These are phyloP conservation scores for Cercophora newfieldiana DNA, from an alignment of 495 filamentous ascomycete genomes.

Conservation along the genomic window DNA sequence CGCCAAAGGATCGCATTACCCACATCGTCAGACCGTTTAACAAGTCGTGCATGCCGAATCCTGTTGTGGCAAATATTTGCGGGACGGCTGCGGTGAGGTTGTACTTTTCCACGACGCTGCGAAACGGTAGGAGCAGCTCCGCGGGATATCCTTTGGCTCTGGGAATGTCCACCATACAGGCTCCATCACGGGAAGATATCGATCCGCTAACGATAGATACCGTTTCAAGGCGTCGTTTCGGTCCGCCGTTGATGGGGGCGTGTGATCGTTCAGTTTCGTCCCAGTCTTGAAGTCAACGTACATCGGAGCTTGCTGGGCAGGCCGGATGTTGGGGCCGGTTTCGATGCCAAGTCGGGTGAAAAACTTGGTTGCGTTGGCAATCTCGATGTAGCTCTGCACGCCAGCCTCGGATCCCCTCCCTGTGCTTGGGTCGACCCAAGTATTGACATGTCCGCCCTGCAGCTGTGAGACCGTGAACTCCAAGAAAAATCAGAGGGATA, in stretches of 20 bases:
- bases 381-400: slow-evolving; percentile 43
- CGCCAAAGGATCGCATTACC: slow-evolving; percentile 41
- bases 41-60: slow-evolving; percentile 41
- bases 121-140: slow-evolving; percentile 48
- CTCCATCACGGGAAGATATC: slow-evolving; percentile 37
- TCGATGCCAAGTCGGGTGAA: slow-evolving; percentile 46
- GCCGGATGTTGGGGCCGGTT: slow-evolving; percentile 25
- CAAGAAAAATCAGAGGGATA: slow-evolving; percentile 3
- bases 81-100: slow-evolving; percentile 38
- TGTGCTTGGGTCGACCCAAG: slow-evolving; percentile 38
- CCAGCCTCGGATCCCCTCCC: slow-evolving; percentile 41
- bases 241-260: slow-evolving; percentile 18
- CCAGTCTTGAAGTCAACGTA: slow-evolving; percentile 47
- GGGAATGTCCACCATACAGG: slow-evolving; percentile 45
- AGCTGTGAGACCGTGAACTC: slow-evolving; percentile 7
- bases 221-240: slow-evolving; percentile 35
- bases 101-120: slow-evolving; percentile 46
- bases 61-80: slow-evolving; percentile 36
- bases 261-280: slow-evolving; percentile 24
- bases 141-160: slow-evolving; percentile 36
- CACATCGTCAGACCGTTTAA: slow-evolving; percentile 40
- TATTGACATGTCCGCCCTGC: slow-evolving; percentile 47
- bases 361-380: slow-evolving; percentile 37
- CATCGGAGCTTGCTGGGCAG: slow-evolving; percentile 19
- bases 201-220: slow-evolving; percentile 39